Evolutionary conservation across 139 green algal genomes (phyloP).

Genomic region (Chlorella sp.): DNA sequence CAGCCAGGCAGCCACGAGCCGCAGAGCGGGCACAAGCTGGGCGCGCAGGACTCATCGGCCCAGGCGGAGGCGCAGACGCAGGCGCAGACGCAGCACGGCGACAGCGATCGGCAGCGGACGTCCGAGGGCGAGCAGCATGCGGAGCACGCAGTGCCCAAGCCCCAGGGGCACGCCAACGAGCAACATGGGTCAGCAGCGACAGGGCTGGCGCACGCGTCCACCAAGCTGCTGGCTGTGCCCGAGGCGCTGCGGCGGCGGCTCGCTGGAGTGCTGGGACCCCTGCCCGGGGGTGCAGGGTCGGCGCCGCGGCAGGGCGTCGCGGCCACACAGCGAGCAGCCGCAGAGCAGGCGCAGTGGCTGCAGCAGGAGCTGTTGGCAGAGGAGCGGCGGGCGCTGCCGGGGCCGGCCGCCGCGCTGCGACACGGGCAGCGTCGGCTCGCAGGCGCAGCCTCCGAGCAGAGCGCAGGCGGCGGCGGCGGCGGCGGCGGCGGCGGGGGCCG

Average conservation of each 20-base stretch:
- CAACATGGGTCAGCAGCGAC: too few relatives aligned
- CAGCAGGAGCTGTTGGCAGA: background rate
- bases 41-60: background rate
- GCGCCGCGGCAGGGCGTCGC: background rate
- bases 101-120: conserved; percentile 3
- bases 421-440: background rate
- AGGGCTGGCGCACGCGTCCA: background rate
- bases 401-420: conserved; percentile 14
- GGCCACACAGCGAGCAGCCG: background rate
- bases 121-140: conserved; percentile 2
- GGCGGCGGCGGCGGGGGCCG: too few relatives aligned
- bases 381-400: background rate
- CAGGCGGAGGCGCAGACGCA: conserved; percentile 6
- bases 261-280: background rate
- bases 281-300: too few relatives aligned
- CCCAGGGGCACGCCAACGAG: too few relatives aligned
- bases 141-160: too few relatives aligned
- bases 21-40: background rate
- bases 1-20: background rate
- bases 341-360: conserved; percentile 10
- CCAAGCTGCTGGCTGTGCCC: background rate
- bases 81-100: background rate
- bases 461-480: background rate
- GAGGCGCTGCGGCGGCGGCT: background rate
- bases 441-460: background rate